These are phyloP conservation scores for cucumber (Cucumis sativus) DNA, from an alignment of 306 rosid genomes.

Conservation along the genomic window Cucumber_9930_V3 NC_026660.2:2957501-2958000, in stretches of 20 bases:
- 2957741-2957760: neutral
- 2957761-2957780: neutral
- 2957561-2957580: neutral
- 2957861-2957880: too few relatives aligned
- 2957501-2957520: slow-evolving; percentile 35
- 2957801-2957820: too few relatives aligned
- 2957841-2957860: too few relatives aligned
- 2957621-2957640: neutral
- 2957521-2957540: neutral
- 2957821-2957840: too few relatives aligned
- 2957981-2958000: too few relatives aligned
- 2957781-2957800: too few relatives aligned
- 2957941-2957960: too few relatives aligned
- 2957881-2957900: too few relatives aligned
- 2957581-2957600: neutral
- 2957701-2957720: neutral
- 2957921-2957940: too few relatives aligned
- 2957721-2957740: neutral
- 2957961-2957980: too few relatives aligned
- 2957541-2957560: neutral
- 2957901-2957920: too few relatives aligned
- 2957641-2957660: neutral
- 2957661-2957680: neutral
- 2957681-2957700: neutral
- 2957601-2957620: neutral